A percentile compares a stretch with the other conserved stretches of the same genome.
Conservation (phyloP, 768 basidiomycete genomes). For the Stropharia rugosoannulata region DNA sequence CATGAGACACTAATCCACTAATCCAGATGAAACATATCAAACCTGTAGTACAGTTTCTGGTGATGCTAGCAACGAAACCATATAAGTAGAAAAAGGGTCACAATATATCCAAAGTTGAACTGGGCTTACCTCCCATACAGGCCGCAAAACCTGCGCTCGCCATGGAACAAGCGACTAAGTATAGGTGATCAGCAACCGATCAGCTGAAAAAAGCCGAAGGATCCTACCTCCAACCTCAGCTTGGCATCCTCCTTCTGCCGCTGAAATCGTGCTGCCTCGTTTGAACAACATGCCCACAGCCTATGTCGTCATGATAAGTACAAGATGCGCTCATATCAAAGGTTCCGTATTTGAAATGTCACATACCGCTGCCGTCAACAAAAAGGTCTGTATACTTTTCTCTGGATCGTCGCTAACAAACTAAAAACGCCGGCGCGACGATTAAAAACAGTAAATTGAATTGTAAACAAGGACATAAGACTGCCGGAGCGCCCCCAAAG, state of each 20-base stretch:
- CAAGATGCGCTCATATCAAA: neutral
- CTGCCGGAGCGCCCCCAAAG: neutral
- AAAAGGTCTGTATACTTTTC: constrained; percentile 84
- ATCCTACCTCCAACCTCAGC: constrained; percentile 87
- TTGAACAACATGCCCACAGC: constrained; percentile 96
- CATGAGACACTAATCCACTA: neutral
- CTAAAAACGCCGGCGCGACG: constrained; percentile 28
- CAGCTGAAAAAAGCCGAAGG: neutral
- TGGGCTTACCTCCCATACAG: constrained; percentile 75
- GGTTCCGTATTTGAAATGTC: neutral
- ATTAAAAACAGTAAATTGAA: neutral
- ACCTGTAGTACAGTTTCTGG: constrained; percentile 83
- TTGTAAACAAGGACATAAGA: constrained; percentile 5
- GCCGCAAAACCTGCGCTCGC: constrained; percentile 92
- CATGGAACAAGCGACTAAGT: constrained; percentile 89
- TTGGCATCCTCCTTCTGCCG: constrained; percentile 94
- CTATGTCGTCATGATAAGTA: constrained; percentile 30
- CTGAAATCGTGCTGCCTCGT: constrained; percentile 94
- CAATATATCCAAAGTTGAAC: neutral
- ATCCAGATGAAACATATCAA: constrained; percentile 8
- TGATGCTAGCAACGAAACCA: constrained; percentile 46
- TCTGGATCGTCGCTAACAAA: constrained; percentile 92
- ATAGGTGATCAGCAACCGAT: neutral
- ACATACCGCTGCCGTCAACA: constrained; percentile 83
- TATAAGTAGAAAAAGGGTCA: neutral